Evolutionary conservation across 495 filamentous ascomycete genomes (phyloP), one percentile per base, ranked within the genome.

Genomic region (Neurospora tetrasperma): DNA sequence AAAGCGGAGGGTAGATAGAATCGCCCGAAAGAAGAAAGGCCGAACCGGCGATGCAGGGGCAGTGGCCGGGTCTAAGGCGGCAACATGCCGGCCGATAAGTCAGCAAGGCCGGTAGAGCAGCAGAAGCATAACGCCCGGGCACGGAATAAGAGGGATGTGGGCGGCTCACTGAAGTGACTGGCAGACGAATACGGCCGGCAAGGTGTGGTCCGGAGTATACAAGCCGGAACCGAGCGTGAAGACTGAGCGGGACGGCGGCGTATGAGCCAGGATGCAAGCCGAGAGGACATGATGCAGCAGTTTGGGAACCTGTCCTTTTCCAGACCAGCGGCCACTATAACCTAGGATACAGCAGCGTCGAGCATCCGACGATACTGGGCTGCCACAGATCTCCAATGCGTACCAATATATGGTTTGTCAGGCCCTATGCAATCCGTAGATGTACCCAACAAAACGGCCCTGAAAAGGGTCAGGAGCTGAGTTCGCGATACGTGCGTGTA

Each of bases 1-100:
- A 73, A 84, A 44, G 42, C 79, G 71, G 59, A 79, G 72, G 69
- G 79, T 69, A 38, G 54, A 31, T 14, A 38, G 27, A 31, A 66
- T 18, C 39, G 80, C 75, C 71, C 78, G 75, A 31, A 82, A 46
- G 54, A 78, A 71, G 18, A 79, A 77, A 38, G 48, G 71, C 31
- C 46, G 44, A 27, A 48, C 20, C n/a, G 27, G 42, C 5, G 12
- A 42, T 12, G 44, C 20, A 27, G 69, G 69, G 38, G 69, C 18
- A 39, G 38, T n/a, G 41, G 39, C 27, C 14, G 71, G 70, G 18
- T 40, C 62, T 62, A 27, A 16, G 48, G 69, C 35, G 9, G 10
- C 6, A 42, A 23, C 20, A 38, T 38, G 20, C 54, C 54, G 54
- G 54, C 54, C 27, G 54, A 16, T 27, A 62, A 66, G 54, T 66